Evolutionary conservation across 1,284 basidiomycete species (phyloP), one percentile per base, ranked within the genome.

Genomic region (Cryptococcus depauperatus): DNA sequence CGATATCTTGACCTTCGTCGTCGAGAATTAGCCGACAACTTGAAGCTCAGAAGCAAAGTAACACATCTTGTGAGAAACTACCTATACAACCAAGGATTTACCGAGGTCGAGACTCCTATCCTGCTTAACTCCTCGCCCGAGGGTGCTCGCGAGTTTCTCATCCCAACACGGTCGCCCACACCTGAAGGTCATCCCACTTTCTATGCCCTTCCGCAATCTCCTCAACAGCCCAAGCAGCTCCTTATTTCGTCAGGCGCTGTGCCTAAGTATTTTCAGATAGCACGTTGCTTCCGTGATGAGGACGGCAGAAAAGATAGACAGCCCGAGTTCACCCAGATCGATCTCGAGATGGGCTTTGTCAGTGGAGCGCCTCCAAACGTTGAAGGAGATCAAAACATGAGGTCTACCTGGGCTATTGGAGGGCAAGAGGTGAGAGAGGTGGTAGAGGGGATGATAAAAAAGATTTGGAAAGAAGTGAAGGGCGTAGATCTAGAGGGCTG

Each of bases 261-360:
- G 5, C 85, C 90, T 62, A 80, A 78, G 53, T 96, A 96, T 70
- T 96, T 82, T 70, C 91, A 96, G 69, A 77, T 96, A 46, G 92
- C 92, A 13, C 80, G 81, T 55, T 96, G 91, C 70, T 96, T 96
- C 76, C 79, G 92, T 33, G 91, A 96, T 68, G 92, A 96, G 68
- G 89, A 90, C 62, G 88, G 89, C 2, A 77, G 91, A 47, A 90
- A 85, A 69, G 91, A 96, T 70, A 79, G 91, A 25, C 92, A 96
- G 64, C 90, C 92, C 0, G 92, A 96, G 69, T 96, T 96, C 69
- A 96, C 92, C 18, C 91, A 96, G 72, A 77, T 96, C 52, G 92
- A 96, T 79, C 70, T 96, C 53, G 92, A 96, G 73, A 92, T 96
- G 86, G 88, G 85, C 2, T 96, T 87, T 69, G 83, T 95, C 22